These are phyloP conservation scores for Puccinia novopanici DNA, from an alignment of 1,284 basidiomycete genomes.

Conservation along the genomic window DNA sequence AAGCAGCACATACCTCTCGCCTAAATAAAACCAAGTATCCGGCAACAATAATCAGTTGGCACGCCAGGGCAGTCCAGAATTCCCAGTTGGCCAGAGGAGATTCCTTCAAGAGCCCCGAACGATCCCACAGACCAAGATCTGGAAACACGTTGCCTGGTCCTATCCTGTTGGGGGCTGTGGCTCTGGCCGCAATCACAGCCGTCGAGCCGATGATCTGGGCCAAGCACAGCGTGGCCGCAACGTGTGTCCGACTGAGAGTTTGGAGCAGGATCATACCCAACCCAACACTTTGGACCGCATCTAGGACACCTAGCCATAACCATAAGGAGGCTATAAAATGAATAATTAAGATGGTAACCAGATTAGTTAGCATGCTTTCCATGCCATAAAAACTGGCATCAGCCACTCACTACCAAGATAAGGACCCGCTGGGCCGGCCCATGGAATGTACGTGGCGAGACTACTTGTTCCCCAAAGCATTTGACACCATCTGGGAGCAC, in stretches of 20 bases:
- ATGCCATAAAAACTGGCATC: not conserved
- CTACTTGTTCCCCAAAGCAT: conserved; percentile 85
- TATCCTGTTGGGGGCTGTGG: conserved; percentile 77
- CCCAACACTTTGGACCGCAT: conserved; percentile 87
- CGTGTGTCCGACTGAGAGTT: conserved; percentile 85
- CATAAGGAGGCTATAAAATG: conserved; percentile 70
- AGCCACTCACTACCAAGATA: conserved; percentile 64
- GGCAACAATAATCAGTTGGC: conserved; percentile 77
- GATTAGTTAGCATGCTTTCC: not conserved
- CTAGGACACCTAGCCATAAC: conserved; percentile 90
- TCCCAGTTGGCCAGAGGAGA: conserved; percentile 62
- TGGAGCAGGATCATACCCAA: conserved; percentile 90
- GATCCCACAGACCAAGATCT: conserved; percentile 81
- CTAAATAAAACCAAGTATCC: conserved; percentile 95
- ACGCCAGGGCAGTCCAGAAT: conserved; percentile 83
- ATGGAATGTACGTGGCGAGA: conserved; percentile 83
- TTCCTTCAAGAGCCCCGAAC: conserved; percentile 51
- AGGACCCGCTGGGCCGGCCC: conserved; percentile 79
- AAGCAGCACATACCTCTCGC: conserved; percentile 64
- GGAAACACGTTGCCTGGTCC: conserved; percentile 87
- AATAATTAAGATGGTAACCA: not conserved
- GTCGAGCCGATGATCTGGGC: conserved; percentile 68
- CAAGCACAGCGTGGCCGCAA: conserved; percentile 84
- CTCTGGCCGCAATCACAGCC: conserved; percentile 80
- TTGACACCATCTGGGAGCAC: conserved; percentile 85